Conservation (phyloP, 345 rosid species). For the Eucalyptus viminalis region DNA sequence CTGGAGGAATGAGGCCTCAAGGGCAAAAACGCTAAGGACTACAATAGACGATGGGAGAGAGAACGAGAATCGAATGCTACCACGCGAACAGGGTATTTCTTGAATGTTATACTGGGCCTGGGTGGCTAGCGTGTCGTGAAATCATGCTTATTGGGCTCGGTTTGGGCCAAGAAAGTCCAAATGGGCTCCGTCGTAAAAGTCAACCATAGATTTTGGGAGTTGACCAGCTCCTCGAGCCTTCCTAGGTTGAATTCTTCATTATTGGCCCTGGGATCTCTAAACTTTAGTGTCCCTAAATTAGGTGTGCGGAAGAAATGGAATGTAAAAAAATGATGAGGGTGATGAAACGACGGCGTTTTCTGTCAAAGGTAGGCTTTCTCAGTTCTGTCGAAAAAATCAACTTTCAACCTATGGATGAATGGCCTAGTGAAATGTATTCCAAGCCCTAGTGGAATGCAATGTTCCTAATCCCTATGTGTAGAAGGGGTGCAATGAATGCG, state of each 20-base stretch:
- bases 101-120: background rate
- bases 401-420: background rate
- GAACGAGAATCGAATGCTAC: too few relatives aligned
- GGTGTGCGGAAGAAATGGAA: background rate
- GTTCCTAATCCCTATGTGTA: too few relatives aligned
- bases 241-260: background rate
- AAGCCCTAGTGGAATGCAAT: too few relatives aligned
- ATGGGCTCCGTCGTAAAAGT: background rate
- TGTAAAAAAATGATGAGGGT: background rate
- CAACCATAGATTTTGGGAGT: background rate
- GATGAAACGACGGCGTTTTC: background rate
- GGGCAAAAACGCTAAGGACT: rapidly evolving
- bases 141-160: background rate
- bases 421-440: background rate
- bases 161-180: too few relatives aligned
- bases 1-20: background rate
- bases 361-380: background rate
- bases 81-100: background rate
- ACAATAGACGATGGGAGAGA: too few relatives aligned
- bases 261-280: background rate
- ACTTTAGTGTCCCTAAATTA: background rate
- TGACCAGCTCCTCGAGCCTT: background rate
- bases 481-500: too few relatives aligned
- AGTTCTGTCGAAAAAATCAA: background rate
- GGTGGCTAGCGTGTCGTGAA: background rate